phyloP scores from a whole-genome alignment of 2,329 filamentous ascomycete genomes.

The Fusarium marasasianum region DNA sequence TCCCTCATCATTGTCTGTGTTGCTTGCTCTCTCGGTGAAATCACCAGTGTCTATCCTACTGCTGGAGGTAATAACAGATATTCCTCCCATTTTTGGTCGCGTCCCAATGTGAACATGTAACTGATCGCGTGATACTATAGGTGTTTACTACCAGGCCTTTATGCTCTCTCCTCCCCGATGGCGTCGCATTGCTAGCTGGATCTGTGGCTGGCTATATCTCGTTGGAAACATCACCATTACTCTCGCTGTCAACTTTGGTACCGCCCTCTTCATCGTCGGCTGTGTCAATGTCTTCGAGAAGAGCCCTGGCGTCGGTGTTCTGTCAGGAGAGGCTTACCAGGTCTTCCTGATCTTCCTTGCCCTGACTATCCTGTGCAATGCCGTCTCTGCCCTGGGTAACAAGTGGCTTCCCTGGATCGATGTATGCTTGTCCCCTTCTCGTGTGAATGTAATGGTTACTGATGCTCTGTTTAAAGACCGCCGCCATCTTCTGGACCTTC shows the following conservation, averaged over 20 bases:
- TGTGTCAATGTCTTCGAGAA: conserved; percentile 68
- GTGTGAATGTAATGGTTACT: not conserved
- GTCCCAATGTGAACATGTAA: not conserved
- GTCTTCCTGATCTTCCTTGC: conserved; percentile 71
- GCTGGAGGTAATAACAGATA: not conserved
- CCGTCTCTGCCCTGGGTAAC: conserved; percentile 74
- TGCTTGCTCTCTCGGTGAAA: conserved; percentile 17
- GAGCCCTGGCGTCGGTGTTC: conserved; percentile 54
- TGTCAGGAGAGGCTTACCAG: conserved; percentile 68
- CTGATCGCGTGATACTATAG: not conserved
- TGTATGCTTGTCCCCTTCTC: not conserved
- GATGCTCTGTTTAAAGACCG: conserved; percentile 60
- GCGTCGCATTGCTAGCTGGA: conserved; percentile 72
- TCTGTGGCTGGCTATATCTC: conserved; percentile 71
- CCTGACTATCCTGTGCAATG: conserved; percentile 71
- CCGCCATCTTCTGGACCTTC: conserved; percentile 80
- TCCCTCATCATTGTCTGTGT: conserved; percentile 16
- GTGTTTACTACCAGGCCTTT: conserved; percentile 80
- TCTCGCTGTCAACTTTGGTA: conserved; percentile 74
- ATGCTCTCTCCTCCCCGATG: conserved; percentile 72
- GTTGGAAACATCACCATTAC: conserved; percentile 77
- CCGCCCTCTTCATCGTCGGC: conserved; percentile 72
- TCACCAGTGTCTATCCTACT: conserved; percentile 15
- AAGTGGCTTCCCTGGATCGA: conserved; percentile 70
- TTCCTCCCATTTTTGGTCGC: not conserved